Conservation (phyloP, 2,329 filamentous ascomycete genomes). For the Fusarium sp. region DNA sequence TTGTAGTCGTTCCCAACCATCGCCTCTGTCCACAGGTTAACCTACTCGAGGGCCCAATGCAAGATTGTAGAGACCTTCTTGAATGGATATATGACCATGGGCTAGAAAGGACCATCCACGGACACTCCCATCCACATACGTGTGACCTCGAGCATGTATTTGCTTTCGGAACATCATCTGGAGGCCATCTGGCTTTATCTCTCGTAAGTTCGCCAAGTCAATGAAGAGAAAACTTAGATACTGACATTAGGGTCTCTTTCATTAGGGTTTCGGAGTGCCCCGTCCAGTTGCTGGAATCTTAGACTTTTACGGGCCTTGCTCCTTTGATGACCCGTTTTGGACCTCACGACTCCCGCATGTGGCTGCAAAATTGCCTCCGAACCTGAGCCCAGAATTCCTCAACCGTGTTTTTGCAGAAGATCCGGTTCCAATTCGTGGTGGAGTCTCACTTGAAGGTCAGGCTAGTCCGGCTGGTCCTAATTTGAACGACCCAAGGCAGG, state of each 20-base stretch:
- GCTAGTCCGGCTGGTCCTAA: constrained; percentile 2
- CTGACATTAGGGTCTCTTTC: background rate
- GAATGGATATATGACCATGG: constrained; percentile 2
- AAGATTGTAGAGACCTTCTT: constrained; percentile 18
- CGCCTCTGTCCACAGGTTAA: constrained; percentile 14
- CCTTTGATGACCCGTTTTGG: constrained; percentile 1
- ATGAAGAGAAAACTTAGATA: background rate
- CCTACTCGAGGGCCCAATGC: constrained; percentile 4
- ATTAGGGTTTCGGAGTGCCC: background rate
- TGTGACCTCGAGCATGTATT: constrained; percentile 16
- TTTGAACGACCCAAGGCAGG: constrained; percentile 1
- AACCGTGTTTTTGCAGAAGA: constrained; percentile 1
- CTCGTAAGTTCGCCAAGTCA: background rate
- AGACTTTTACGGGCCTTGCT: constrained; percentile 10
- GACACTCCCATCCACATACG: background rate
- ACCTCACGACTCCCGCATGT: constrained; percentile 1
- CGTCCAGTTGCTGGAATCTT: constrained; percentile 8
- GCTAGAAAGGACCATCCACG: background rate
- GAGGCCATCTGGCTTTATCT: background rate
- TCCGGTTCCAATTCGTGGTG: background rate
- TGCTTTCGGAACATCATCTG: constrained; percentile 20
- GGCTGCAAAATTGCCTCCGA: background rate
- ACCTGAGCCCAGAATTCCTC: background rate
- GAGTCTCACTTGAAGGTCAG: constrained; percentile 8
- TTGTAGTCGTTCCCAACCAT: constrained; percentile 1